These are phyloP conservation scores for Phyllosticta citriasiana DNA, from an alignment of 2,329 filamentous ascomycete genomes.

Conservation along the genomic window DNA sequence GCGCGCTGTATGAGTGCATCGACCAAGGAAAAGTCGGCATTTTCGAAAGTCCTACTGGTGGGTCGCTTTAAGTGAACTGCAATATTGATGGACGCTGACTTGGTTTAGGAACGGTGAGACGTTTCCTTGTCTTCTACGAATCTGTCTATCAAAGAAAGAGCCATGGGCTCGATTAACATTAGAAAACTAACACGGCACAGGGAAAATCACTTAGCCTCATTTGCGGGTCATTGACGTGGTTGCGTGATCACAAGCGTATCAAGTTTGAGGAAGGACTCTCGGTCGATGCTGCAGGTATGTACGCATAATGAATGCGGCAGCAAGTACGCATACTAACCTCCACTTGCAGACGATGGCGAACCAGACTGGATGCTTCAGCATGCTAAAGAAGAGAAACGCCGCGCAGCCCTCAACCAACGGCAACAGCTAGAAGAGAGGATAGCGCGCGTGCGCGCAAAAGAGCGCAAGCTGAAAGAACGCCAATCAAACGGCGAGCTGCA, in stretches of 20 bases:
- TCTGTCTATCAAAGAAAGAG: background rate
- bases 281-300: conserved; percentile 32
- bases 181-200: conserved; percentile 23
- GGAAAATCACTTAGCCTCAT: conserved; percentile 90
- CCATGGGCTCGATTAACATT: background rate
- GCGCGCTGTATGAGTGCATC: conserved; percentile 66
- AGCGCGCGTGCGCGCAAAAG: conserved; percentile 49
- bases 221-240: conserved; percentile 80
- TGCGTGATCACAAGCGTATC: conserved; percentile 67
- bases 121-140: background rate
- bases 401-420: conserved; percentile 55
- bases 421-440: conserved; percentile 67
- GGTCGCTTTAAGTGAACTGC: conserved; percentile 16
- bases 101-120: conserved; percentile 32
- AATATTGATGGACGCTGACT: background rate
- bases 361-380: conserved; percentile 79
- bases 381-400: conserved; percentile 56
- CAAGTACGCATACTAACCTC: conserved; percentile 9
- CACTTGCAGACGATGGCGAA: conserved; percentile 48
- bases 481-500: conserved; percentile 38
- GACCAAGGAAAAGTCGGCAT: conserved; percentile 75
- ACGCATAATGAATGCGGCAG: background rate
- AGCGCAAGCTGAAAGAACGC: conserved; percentile 49
- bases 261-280: conserved; percentile 45
- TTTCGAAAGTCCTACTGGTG: conserved; percentile 87